Conservation (phyloP, 177 flowering plant species). For the Vitis hybrid region DNA sequence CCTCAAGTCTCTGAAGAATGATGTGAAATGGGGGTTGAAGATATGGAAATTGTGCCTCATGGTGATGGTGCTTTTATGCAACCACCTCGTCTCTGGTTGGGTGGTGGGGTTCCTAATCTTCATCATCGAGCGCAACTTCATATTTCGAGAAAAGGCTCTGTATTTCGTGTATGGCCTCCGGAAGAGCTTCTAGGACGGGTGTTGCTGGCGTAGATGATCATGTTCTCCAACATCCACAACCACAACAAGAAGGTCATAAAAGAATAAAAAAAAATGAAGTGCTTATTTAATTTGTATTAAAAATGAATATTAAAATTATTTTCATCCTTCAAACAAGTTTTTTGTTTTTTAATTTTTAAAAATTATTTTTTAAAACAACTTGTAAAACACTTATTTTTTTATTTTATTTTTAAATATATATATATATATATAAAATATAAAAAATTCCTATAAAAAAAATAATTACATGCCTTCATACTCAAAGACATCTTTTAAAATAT, state of each 20-base stretch:
- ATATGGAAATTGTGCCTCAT: slow-evolving; percentile 53
- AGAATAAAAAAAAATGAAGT: too few species aligned
- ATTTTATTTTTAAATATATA: too few species aligned
- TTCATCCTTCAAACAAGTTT: too few species aligned
- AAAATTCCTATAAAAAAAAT: too few species aligned
- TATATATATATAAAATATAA: too few species aligned
- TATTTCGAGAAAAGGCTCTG: slow-evolving; percentile 44
- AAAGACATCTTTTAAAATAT: too few species aligned
- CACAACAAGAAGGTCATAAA: slow-evolving; percentile 1
- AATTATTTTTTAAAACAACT: too few species aligned
- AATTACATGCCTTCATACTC: too few species aligned
- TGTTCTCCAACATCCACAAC: slow-evolving; percentile 31
- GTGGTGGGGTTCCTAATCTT: slow-evolving; percentile 37
- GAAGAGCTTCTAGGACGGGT: slow-evolving; percentile 39
- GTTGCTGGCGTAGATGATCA: slow-evolving; percentile 34
- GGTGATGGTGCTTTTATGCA: slow-evolving; percentile 39
- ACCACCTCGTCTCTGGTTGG: slow-evolving; percentile 43
- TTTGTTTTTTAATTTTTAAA: too few species aligned
- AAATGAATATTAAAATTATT: too few species aligned
- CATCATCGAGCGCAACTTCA: slow-evolving; percentile 49
- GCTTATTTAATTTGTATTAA: too few species aligned
- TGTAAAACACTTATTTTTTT: fast-evolving
- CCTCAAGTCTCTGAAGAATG: slow-evolving; percentile 5
- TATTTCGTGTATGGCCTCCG: slow-evolving; percentile 58
- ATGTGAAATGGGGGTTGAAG: slow-evolving; percentile 23